Evolutionary conservation across 805 yeast genomes (phyloP).

Genomic region (Kockiozyma suomiensis): DNA sequence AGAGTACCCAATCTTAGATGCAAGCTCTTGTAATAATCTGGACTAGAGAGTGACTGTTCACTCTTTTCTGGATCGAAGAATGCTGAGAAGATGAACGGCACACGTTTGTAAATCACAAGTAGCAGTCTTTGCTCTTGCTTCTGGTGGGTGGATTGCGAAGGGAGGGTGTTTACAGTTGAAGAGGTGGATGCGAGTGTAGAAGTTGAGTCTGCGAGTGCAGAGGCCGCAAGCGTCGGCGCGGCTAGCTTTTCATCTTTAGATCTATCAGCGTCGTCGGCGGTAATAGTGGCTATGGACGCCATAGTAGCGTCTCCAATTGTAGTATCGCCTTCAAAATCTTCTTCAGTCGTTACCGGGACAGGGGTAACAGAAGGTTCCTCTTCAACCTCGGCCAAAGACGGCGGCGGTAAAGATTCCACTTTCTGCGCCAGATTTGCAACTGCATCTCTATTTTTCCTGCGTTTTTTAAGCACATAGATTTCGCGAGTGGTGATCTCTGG

Average conservation of each 20-base stretch:
- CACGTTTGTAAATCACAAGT: constrained; percentile 30
- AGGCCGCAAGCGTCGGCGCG: neutral
- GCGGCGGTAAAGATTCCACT: neutral
- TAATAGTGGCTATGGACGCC: neutral
- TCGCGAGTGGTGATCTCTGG: constrained; percentile 18
- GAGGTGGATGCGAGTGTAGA: neutral
- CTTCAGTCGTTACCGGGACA: neutral
- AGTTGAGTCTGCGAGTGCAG: neutral
- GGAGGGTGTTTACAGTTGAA: neutral
- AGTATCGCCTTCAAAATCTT: constrained; percentile 3
- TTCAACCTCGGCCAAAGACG: neutral
- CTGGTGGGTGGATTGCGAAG: neutral
- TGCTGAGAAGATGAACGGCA: constrained; percentile 33
- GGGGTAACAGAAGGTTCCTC: constrained; percentile 3
- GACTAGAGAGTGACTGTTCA: constrained; percentile 2
- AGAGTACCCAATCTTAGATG: constrained; percentile 31
- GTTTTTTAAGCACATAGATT: constrained; percentile 17
- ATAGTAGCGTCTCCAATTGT: constrained; percentile 5
- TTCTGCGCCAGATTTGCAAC: neutral
- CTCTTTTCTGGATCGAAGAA: constrained; percentile 25
- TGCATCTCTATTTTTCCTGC: constrained; percentile 8
- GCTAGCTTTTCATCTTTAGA: neutral
- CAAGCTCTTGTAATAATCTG: constrained; percentile 21
- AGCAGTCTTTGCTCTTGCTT: constrained; percentile 14
- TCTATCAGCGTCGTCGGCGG: neutral